These are phyloP conservation scores for Chalaropsis ovoidea DNA, from an alignment of 2,329 filamentous ascomycete genomes.

Conservation along the genomic window DNA sequence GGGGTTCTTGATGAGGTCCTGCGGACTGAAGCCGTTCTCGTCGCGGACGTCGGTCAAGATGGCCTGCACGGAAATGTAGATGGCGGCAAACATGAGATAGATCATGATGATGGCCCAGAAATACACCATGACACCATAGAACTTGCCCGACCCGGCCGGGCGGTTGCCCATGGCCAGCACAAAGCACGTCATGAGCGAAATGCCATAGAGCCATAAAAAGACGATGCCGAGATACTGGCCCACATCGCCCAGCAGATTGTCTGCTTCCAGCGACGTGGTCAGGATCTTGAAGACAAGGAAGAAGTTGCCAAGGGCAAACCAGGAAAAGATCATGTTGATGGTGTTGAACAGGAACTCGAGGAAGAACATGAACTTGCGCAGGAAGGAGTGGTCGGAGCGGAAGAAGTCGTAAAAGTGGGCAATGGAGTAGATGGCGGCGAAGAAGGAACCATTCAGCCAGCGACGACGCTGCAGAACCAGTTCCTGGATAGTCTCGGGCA, in stretches of 20 bases:
- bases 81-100: slow-evolving; percentile 88
- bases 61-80: slow-evolving; percentile 85
- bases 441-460: slow-evolving; percentile 98
- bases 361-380: slow-evolving; percentile 82
- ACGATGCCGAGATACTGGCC: slow-evolving; percentile 76
- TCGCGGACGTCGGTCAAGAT: slow-evolving; percentile 59
- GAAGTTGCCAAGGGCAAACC: slow-evolving; percentile 98
- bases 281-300: slow-evolving; percentile 98
- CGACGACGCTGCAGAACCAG: slow-evolving; percentile 90
- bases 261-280: slow-evolving; percentile 68
- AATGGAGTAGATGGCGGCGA: slow-evolving; percentile 89
- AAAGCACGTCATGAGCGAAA: slow-evolving; percentile 86
- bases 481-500: slow-evolving; percentile 86
- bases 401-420: slow-evolving; percentile 95
- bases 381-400: slow-evolving; percentile 76
- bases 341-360: slow-evolving; percentile 92
- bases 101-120: slow-evolving; percentile 97
- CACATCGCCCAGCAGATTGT: slow-evolving; percentile 59
- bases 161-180: slow-evolving; percentile 89
- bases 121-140: slow-evolving; percentile 95
- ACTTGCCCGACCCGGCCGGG: slow-evolving; percentile 82
- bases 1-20: slow-evolving; percentile 69
- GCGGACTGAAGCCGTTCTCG: slow-evolving; percentile 55
- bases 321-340: slow-evolving; percentile 94
- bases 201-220: slow-evolving; percentile 93